These are phyloP conservation scores for Pecoramyces ruminantium DNA, from an alignment of 192 early-diverging fungal genomes.

Conservation along the genomic window DNA sequence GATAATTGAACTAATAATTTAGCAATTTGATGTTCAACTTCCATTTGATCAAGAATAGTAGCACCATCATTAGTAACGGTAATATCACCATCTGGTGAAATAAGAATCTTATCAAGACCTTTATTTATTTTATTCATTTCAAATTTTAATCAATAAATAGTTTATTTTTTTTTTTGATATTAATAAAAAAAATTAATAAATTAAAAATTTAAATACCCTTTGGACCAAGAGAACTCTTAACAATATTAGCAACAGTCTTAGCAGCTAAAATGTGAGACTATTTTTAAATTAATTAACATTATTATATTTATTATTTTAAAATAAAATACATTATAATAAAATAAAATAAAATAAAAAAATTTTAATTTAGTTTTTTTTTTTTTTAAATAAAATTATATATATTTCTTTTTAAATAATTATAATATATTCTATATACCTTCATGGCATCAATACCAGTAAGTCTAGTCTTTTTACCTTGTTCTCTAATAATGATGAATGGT, in stretches of 20 bases:
- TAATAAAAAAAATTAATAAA: neutral
- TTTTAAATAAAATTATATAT: too few species aligned
- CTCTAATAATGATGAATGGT: slow-evolving; percentile 96
- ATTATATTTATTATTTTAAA: too few species aligned
- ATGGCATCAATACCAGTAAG: slow-evolving; percentile 84
- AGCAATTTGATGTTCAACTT: slow-evolving; percentile 97
- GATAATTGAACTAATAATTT: slow-evolving; percentile 94
- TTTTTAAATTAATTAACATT: too few species aligned
- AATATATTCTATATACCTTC: slow-evolving; percentile 61
- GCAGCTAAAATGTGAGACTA: slow-evolving; percentile 97
- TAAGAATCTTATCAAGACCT: slow-evolving; percentile 98
- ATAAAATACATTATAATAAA: too few species aligned
- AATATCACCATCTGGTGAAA: slow-evolving; percentile 98
- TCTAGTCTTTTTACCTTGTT: slow-evolving; percentile 83
- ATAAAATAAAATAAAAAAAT: neutral
- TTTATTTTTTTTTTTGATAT: too few species aligned
- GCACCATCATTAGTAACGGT: slow-evolving; percentile 99
- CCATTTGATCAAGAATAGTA: slow-evolving; percentile 94
- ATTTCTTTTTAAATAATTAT: too few species aligned
- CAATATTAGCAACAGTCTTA: slow-evolving; percentile 87
- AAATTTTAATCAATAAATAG: too few species aligned
- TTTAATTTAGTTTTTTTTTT: too few species aligned
- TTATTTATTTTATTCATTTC: too few species aligned
- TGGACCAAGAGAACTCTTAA: slow-evolving; percentile 96
- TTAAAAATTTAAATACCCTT: slow-evolving; percentile 38